These are phyloP conservation scores for Fusarium oligoseptatum DNA, from an alignment of 2,329 filamentous ascomycete species.

Conservation along the genomic window DNA sequence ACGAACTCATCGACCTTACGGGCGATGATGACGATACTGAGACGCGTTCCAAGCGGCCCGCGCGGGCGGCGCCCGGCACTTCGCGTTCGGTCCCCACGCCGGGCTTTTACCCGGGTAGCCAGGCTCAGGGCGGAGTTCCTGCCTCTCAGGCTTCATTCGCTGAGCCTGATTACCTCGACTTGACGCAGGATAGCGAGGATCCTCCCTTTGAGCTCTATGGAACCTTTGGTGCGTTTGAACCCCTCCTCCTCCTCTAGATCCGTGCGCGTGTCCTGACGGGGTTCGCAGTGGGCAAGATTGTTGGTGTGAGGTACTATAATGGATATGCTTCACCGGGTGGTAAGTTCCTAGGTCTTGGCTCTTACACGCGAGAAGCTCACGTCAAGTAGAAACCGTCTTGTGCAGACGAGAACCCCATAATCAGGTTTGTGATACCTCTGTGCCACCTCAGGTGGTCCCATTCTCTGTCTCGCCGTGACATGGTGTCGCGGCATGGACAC, in stretches of 20 bases:
- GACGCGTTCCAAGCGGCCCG: constrained; percentile 46
- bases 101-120: constrained; percentile 22
- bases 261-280: constrained; percentile 19
- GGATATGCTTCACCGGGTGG: constrained; percentile 72
- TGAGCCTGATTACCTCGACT: constrained; percentile 58
- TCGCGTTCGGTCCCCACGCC: constrained; percentile 3
- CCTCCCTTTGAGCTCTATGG: constrained; percentile 62
- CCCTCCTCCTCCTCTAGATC: neutral
- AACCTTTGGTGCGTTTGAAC: constrained; percentile 53
- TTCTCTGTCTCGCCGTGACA: constrained; percentile 5
- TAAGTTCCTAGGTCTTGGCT: neutral
- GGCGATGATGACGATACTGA: constrained; percentile 51
- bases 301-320: constrained; percentile 70
- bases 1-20: constrained; percentile 58
- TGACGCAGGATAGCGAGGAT: constrained; percentile 60
- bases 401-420: constrained; percentile 76
- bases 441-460: constrained; percentile 24
- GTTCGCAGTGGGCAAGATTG: constrained; percentile 60
- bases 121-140: constrained; percentile 24
- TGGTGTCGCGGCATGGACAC: neutral
- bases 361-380: constrained; percentile 3
- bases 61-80: constrained; percentile 21
- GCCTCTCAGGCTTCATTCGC: constrained; percentile 27
- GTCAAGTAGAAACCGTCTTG: constrained; percentile 65
- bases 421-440: constrained; percentile 51